Base-by-base conservation (phyloP, 2,329 filamentous ascomycete species). In the Gnomoniopsis smithogilvyi region DNA sequence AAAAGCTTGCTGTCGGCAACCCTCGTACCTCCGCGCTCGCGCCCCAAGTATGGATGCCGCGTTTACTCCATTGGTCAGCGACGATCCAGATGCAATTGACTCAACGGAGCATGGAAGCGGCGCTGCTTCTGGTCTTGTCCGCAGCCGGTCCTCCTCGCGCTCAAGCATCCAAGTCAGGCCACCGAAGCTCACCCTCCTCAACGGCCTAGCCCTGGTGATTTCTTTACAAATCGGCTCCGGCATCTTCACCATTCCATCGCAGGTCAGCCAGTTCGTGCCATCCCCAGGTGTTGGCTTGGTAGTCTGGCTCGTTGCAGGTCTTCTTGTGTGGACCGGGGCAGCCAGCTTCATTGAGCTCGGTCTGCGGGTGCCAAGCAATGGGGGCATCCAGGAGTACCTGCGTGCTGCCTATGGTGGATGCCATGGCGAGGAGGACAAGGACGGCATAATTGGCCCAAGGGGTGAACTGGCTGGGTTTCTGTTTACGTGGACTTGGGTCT, bases 281-380 rank as follows among this genome's bases (percentile, higher is more conserved):
- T 76, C 75, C 3, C 76, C 78, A 1, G 74, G 72, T 19, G 67
- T 70, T n/a, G 74, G 72, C 15, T 63, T 79, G 24, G 62, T 75
- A 1, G 72, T 78, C 17, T 79, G 77, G 74, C 64, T 75, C 6
- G 61, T 78, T 33, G 74, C 72, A 30, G 77, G 78, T 10, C 62
- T 77, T 51, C 67, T 81, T 11, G 74, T 74, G 41, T 80, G 78
- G 78, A 76, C 77, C 46, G 78, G 77, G 38, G 78, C 77, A 51
- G 73, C 72, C 21, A 77, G 73, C 7, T 78, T 80, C 64, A 74
- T 78, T 59, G 78, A 80, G 64, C 69, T 80, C 38, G 78, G 78
- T 55, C 67, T 77, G 54, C 72, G 73, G 36, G 69, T 80, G 26
- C 74, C 76, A 3, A 65, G 73, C 54, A 78, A 79, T 61, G 75